A percentile compares a stretch with the other conserved stretches of the same genome.
These are phyloP conservation scores for Alisma plantagoaquatica DNA, from an alignment of 106 monocot genomes.

Conservation along the genomic window DNA sequence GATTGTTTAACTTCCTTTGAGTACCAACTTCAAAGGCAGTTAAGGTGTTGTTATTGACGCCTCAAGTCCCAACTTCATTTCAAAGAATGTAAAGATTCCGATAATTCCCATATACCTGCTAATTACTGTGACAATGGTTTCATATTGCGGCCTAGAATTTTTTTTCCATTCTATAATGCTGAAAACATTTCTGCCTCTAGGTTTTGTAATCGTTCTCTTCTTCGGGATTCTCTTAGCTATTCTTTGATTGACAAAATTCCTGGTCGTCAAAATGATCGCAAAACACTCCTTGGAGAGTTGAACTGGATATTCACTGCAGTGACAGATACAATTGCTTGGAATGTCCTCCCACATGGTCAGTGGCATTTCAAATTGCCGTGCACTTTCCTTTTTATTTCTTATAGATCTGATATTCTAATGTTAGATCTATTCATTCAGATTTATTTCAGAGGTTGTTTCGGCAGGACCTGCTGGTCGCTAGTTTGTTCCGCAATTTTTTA, in stretches of 20 bases:
- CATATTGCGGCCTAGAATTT: too few relatives aligned
- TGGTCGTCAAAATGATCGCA: conserved; percentile 95
- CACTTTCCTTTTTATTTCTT: too few relatives aligned
- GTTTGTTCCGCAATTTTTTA: conserved; percentile 91
- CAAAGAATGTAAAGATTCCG: too few relatives aligned
- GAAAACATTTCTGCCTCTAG: conserved; percentile 14
- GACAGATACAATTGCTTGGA: conserved; percentile 99
- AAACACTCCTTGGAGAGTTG: conserved; percentile 91
- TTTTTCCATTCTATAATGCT: too few relatives aligned
- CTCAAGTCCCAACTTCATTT: too few relatives aligned
- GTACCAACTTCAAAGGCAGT: too few relatives aligned
- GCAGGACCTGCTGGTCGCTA: conserved; percentile 91
- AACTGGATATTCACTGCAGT: conserved; percentile 99
- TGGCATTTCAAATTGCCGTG: conserved; percentile 5
- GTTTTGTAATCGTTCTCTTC: conserved; percentile 80
- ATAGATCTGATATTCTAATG: too few relatives aligned
- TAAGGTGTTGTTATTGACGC: too few relatives aligned
- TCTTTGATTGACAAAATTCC: conserved; percentile 86
- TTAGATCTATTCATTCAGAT: conserved; percentile 52
- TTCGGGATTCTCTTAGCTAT: conserved; percentile 61
- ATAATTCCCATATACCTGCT: too few relatives aligned
- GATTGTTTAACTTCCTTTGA: too few relatives aligned
- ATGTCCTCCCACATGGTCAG: conserved; percentile 81
- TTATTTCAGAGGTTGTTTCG: conserved; percentile 83
- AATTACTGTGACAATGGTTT: too few relatives aligned